Conservation (phyloP, 805 yeast species). For the Spathaspora girioi region DNA sequence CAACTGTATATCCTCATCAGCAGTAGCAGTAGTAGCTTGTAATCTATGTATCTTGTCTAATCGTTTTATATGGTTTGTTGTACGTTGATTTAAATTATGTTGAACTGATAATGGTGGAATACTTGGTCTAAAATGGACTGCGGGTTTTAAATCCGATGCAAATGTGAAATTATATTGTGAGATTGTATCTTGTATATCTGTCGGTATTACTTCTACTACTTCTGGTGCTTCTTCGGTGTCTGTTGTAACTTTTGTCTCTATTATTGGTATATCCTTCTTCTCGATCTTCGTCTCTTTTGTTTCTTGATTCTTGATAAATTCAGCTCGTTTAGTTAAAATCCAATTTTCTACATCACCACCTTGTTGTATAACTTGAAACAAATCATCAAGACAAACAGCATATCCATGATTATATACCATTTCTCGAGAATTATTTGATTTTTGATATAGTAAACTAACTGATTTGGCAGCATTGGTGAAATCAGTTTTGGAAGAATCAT, state of each 20-base stretch:
- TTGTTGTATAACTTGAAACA: constrained; percentile 37
- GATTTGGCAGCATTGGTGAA: constrained; percentile 41
- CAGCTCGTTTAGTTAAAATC: constrained; percentile 47
- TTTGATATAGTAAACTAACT: constrained; percentile 51
- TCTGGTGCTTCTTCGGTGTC: background rate
- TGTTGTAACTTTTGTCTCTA: background rate
- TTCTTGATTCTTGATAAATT: constrained; percentile 16
- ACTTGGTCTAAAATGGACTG: constrained; percentile 29
- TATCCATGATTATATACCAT: constrained; percentile 55
- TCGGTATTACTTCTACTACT: background rate
- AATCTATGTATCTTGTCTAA: constrained; percentile 1
- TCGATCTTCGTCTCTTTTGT: constrained; percentile 2
- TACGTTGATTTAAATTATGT: constrained; percentile 21
- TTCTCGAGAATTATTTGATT: constrained; percentile 51
- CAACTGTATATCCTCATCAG: background rate
- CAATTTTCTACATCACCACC: constrained; percentile 50
- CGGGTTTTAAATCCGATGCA: constrained; percentile 20
- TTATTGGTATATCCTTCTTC: background rate
- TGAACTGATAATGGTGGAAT: constrained; percentile 38
- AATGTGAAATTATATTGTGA: constrained; percentile 25
- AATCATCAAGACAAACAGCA: constrained; percentile 56
- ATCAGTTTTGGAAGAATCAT: constrained; percentile 19
- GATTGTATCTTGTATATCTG: background rate
- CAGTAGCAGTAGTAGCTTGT: too few relatives aligned
- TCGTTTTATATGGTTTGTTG: background rate